These are phyloP conservation scores for Kwoniella bestiolae DNA, from an alignment of 768 basidiomycete genomes.

Conservation along the genomic window DNA sequence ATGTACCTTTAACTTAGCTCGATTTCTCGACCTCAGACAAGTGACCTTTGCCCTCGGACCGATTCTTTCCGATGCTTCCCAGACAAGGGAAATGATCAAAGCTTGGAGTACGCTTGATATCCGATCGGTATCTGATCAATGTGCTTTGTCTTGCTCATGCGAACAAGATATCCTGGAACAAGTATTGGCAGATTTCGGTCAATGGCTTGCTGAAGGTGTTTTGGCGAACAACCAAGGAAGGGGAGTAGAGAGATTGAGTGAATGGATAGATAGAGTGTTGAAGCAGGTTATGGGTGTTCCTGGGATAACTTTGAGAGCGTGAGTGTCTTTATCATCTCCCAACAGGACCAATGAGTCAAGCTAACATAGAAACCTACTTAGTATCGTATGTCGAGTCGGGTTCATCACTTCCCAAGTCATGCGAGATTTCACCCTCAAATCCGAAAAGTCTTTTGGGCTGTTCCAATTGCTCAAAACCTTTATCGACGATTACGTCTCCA, in stretches of 20 bases:
- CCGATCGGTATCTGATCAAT: slow-evolving; percentile 30
- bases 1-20: slow-evolving; percentile 22
- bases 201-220: slow-evolving; percentile 27
- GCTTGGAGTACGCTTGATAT: slow-evolving; percentile 42
- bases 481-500: slow-evolving; percentile 48
- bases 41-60: slow-evolving; percentile 33
- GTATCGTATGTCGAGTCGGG: slow-evolving; percentile 25
- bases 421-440: slow-evolving; percentile 44
- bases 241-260: slow-evolving; percentile 22
- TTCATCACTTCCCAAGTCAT: slow-evolving; percentile 48
- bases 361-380: not conserved
- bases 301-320: slow-evolving; percentile 17
- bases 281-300: slow-evolving; percentile 13
- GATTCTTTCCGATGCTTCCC: slow-evolving; percentile 27
- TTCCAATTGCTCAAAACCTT: slow-evolving; percentile 54
- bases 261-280: slow-evolving; percentile 33
- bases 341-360: not conserved
- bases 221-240: not conserved
- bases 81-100: slow-evolving; percentile 27
- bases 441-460: slow-evolving; percentile 41
- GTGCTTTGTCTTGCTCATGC: slow-evolving; percentile 32
- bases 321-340: slow-evolving; percentile 3
- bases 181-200: slow-evolving; percentile 57
- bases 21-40: slow-evolving; percentile 40
- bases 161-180: slow-evolving; percentile 82